phyloP scores from a whole-genome alignment of 2,329 filamentous ascomycete genomes.

The Fusarium sp. region DNA sequence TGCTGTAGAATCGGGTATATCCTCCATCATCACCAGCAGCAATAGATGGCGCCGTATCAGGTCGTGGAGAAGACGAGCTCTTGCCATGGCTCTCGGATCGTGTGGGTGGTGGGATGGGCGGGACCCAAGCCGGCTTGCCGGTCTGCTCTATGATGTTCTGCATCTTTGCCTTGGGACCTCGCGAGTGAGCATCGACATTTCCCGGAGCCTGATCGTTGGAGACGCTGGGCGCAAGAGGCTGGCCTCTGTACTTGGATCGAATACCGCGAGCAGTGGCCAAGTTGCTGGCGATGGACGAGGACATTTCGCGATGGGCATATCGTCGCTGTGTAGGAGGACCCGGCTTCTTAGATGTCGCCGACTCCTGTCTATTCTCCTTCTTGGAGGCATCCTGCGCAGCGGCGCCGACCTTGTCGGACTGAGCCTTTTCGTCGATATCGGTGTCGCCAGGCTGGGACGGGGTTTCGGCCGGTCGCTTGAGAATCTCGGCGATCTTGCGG shows the following conservation, averaged over 20 bases:
- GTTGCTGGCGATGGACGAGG: constrained; percentile 89
- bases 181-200: constrained; percentile 69
- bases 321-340: constrained; percentile 56
- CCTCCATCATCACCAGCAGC: constrained; percentile 71
- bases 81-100: constrained; percentile 41
- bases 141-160: constrained; percentile 65
- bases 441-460: constrained; percentile 46
- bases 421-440: constrained; percentile 44
- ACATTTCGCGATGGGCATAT: constrained; percentile 73
- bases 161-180: constrained; percentile 63
- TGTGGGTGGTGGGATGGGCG: constrained; percentile 48
- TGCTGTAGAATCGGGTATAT: constrained; percentile 91
- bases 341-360: constrained; percentile 43
- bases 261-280: constrained; percentile 88
- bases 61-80: constrained; percentile 38
- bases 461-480: constrained; percentile 72
- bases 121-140: constrained; percentile 65
- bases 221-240: constrained; percentile 76
- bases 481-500: constrained; percentile 80
- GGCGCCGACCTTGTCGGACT: constrained; percentile 38
- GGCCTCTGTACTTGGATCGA: constrained; percentile 69
- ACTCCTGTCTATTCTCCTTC: constrained; percentile 30
- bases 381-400: constrained; percentile 33
- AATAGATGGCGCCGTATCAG: constrained; percentile 37
- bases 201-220: constrained; percentile 80